phyloP scores from a whole-genome alignment of 495 filamentous ascomycete genomes.

The Neurospora sp. region DNA sequence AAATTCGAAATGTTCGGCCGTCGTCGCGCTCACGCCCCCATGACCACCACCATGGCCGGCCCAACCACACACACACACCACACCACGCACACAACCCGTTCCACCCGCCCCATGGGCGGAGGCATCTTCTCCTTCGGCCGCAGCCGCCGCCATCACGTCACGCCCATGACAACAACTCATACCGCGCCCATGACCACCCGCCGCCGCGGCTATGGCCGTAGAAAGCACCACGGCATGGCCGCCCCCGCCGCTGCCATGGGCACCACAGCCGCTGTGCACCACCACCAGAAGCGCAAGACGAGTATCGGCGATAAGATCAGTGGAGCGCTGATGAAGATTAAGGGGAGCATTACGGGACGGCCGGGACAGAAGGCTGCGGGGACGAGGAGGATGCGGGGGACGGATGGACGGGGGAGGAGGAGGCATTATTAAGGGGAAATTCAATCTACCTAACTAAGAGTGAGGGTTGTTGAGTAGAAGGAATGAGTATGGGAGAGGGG shows the following conservation, averaged over 20 bases:
- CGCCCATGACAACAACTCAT: background rate
- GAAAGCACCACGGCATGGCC: conserved; percentile 7
- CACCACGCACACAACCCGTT: background rate
- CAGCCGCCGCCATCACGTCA: conserved; percentile 1
- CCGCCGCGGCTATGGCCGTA: conserved; percentile 3
- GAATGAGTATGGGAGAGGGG: too few species aligned
- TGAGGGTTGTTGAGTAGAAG: too few species aligned
- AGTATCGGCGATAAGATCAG: conserved; percentile 59
- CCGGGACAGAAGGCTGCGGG: conserved; percentile 63
- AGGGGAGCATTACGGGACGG: conserved; percentile 49
- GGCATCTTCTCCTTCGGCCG: background rate
- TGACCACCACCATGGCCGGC: background rate
- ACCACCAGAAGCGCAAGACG: conserved; percentile 47
- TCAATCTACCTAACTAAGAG: too few species aligned
- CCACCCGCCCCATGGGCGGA: background rate
- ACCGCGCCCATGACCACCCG: conserved; percentile 3
- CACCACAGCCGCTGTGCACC: conserved; percentile 15
- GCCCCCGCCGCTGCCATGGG: conserved; percentile 2
- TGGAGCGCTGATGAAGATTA: conserved; percentile 56
- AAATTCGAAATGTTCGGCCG: background rate
- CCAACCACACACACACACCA: background rate
- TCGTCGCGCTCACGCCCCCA: background rate
- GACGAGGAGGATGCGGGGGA: conserved; percentile 60
- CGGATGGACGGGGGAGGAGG: conserved; percentile 48
- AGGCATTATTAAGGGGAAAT: conserved; percentile 1